These are phyloP conservation scores for Ustulina deusta DNA, from an alignment of 2,329 filamentous ascomycete genomes.

Conservation along the genomic window DNA sequence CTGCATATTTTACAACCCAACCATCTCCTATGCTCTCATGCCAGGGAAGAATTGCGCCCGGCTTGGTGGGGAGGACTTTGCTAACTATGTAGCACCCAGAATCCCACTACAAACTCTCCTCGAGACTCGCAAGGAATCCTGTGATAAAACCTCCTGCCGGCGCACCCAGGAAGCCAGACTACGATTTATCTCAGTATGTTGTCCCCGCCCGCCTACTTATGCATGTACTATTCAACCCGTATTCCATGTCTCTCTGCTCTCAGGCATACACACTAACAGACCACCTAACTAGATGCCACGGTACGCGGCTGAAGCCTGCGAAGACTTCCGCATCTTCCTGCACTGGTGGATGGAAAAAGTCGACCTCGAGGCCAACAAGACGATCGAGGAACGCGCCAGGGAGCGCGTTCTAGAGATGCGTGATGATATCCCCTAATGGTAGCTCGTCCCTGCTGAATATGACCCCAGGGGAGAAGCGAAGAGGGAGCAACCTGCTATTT, in stretches of 20 bases:
- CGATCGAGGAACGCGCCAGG: constrained; percentile 8
- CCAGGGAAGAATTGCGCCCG: background rate
- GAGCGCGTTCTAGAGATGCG: constrained; percentile 20
- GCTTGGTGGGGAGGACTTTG: background rate
- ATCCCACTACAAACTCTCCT: constrained; percentile 15
- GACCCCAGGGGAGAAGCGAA: background rate
- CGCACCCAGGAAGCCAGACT: constrained; percentile 10
- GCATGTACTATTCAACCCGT: background rate
- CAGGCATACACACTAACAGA: background rate
- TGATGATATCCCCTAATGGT: constrained; percentile 12
- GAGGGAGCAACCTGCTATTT: background rate
- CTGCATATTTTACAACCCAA: background rate
- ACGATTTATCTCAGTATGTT: constrained; percentile 28
- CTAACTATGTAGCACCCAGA: constrained; percentile 14
- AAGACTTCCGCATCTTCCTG: constrained; percentile 25
- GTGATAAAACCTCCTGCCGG: constrained; percentile 1
- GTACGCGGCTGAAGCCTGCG: constrained; percentile 22
- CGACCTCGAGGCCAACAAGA: constrained; percentile 9
- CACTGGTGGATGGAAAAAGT: constrained; percentile 33
- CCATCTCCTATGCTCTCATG: background rate
- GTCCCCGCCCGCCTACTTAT: background rate
- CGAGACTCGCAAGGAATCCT: constrained; percentile 4
- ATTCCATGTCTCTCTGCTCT: background rate
- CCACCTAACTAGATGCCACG: constrained; percentile 26
- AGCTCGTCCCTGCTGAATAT: background rate